phyloP scores from a whole-genome alignment of 768 basidiomycete species.

The Serendipita sp. region DNA sequence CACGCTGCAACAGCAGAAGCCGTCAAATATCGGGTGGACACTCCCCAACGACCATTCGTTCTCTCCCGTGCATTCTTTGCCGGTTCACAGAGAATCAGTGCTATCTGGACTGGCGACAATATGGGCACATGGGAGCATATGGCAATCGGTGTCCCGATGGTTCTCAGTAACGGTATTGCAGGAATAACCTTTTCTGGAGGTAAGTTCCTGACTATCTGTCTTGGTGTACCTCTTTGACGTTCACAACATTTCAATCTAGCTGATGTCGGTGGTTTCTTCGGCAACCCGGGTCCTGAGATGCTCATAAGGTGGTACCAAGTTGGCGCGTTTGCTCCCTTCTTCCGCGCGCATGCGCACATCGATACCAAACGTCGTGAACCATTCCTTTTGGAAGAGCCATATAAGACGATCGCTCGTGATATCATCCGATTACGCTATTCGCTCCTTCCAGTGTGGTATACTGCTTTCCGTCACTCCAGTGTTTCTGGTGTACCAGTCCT shows the following conservation, averaged over 20 bases:
- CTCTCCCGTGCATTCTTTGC: slow-evolving; percentile 90
- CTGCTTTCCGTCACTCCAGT: slow-evolving; percentile 83
- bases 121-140: slow-evolving; percentile 97
- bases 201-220: slow-evolving; percentile 27
- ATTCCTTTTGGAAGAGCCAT: slow-evolving; percentile 78
- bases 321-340: slow-evolving; percentile 90
- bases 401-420: slow-evolving; percentile 66
- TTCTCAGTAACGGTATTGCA: slow-evolving; percentile 70
- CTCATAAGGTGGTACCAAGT: slow-evolving; percentile 95
- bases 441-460: slow-evolving; percentile 90
- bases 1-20: slow-evolving; percentile 74
- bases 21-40: slow-evolving; percentile 53
- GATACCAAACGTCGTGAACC: slow-evolving; percentile 97
- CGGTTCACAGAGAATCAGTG: slow-evolving; percentile 88
- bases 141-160: slow-evolving; percentile 85
- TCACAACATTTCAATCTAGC: slow-evolving; percentile 31
- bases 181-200: slow-evolving; percentile 88
- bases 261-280: slow-evolving; percentile 98
- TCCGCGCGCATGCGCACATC: slow-evolving; percentile 95
- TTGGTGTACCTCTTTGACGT: no score
- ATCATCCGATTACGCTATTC: slow-evolving; percentile 68
- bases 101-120: slow-evolving; percentile 99
- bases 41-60: slow-evolving; percentile 80
- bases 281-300: slow-evolving; percentile 89
- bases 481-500: slow-evolving; percentile 68